phyloP scores from a whole-genome alignment of 306 rosid genomes.

The Begonia loranthoides region DNA sequence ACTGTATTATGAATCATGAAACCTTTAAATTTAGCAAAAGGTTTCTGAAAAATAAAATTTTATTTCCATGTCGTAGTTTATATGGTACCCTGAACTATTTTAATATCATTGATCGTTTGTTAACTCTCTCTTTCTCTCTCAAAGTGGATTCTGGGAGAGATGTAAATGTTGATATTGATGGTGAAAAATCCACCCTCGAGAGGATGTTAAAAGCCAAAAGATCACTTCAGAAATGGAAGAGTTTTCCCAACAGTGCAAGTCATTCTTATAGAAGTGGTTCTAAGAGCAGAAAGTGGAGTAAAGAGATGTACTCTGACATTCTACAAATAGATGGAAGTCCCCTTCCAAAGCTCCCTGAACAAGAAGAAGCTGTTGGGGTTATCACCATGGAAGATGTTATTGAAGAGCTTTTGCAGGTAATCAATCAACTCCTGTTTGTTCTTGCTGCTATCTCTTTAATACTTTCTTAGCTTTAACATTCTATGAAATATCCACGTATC shows the following conservation, averaged over 20 bases:
- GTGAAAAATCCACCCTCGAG: constrained; percentile 41
- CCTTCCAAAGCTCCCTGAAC: constrained; percentile 61
- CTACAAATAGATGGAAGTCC: constrained; percentile 55
- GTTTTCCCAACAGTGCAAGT: constrained; percentile 37
- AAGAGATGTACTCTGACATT: constrained; percentile 71
- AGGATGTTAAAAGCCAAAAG: constrained; percentile 41
- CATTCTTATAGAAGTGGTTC: constrained; percentile 34
- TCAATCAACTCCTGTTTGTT: not conserved
- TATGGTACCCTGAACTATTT: too few species aligned
- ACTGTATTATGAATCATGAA: too few species aligned
- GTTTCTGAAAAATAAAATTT: too few species aligned
- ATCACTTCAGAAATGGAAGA: constrained; percentile 54
- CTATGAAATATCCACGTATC: not conserved
- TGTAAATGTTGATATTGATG: constrained; percentile 55
- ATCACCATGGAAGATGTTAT: constrained; percentile 93
- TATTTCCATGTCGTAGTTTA: too few species aligned
- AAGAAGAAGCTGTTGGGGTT: constrained; percentile 89
- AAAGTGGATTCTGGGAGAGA: constrained; percentile 32
- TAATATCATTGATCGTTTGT: too few species aligned
- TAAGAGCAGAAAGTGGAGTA: constrained; percentile 73
- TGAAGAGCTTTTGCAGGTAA: constrained; percentile 94
- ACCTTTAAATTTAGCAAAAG: not conserved
- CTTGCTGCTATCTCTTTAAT: not conserved
- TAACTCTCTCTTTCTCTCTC: not conserved
- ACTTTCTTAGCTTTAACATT: not conserved